Evolutionary conservation across 768 basidiomycete species (phyloP).

Genomic region (Leccinellum rugosiceps): DNA sequence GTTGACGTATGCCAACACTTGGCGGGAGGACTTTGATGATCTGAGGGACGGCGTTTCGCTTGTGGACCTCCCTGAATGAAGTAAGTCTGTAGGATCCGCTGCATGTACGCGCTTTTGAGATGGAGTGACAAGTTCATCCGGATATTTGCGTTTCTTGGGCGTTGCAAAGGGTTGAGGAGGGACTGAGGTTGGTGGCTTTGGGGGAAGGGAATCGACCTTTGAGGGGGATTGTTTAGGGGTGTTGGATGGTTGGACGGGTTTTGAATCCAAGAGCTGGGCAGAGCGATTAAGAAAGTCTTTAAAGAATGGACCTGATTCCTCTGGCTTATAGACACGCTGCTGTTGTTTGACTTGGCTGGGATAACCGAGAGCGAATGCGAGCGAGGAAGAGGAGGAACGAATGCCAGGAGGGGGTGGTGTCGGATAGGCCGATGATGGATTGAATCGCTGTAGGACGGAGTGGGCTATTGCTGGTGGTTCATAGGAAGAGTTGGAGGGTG

Average conservation of each 20-base stretch:
- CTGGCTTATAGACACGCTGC: conserved; percentile 41
- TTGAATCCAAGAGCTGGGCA: conserved; percentile 44
- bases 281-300: conserved; percentile 51
- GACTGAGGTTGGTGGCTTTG: conserved; percentile 5
- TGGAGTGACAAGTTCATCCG: conserved; percentile 58
- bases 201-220: conserved; percentile 15
- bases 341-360: conserved; percentile 29
- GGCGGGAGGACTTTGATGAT: conserved; percentile 31
- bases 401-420: conserved; percentile 67
- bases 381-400: conserved; percentile 65
- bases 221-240: conserved; percentile 18
- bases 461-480: conserved; percentile 58
- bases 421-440: conserved; percentile 64
- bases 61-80: conserved; percentile 11
- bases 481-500: conserved; percentile 47
- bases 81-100: conserved; percentile 6
- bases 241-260: conserved; percentile 15
- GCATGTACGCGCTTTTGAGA: conserved; percentile 55
- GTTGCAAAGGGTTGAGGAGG: conserved; percentile 37
- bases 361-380: conserved; percentile 67
- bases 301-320: conserved; percentile 64
- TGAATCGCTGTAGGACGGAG: conserved; percentile 59
- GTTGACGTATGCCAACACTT: conserved; percentile 33
- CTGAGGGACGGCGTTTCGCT: conserved; percentile 25
- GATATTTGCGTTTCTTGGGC: conserved; percentile 69